Evolutionary conservation across 768 basidiomycete genomes (phyloP).

Genomic region (Agaricus subrufescens): DNA sequence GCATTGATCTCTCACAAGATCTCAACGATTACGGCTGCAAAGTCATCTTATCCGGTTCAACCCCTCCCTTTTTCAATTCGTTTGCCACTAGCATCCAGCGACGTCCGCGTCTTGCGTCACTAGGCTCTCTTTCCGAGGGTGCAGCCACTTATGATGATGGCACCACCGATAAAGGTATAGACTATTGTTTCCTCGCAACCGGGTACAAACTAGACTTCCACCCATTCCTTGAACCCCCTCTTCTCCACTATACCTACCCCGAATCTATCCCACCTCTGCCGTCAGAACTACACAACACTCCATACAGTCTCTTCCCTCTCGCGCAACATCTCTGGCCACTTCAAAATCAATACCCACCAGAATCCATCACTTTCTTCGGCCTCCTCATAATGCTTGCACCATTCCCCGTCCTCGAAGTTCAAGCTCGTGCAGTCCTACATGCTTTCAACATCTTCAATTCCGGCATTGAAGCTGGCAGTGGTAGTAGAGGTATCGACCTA

Average conservation of each 20-base stretch:
- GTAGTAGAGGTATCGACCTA: not conserved
- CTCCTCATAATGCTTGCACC: conserved; percentile 58
- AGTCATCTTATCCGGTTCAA: conserved; percentile 54
- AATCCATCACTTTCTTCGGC: conserved; percentile 62
- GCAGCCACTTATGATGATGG: conserved; percentile 34
- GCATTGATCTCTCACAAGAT: conserved; percentile 61
- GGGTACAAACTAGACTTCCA: conserved; percentile 59
- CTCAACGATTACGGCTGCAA: conserved; percentile 37
- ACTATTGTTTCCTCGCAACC: conserved; percentile 69
- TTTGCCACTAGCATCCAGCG: conserved; percentile 26
- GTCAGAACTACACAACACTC: conserved; percentile 54
- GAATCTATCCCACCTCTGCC: conserved; percentile 47
- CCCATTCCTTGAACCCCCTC: conserved; percentile 49
- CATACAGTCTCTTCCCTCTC: conserved; percentile 65
- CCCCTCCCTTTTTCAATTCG: conserved; percentile 23
- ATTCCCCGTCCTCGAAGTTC: conserved; percentile 74
- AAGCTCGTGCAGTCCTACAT: conserved; percentile 58
- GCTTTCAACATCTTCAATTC: conserved; percentile 48
- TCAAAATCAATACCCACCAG: conserved; percentile 35
- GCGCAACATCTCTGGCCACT: conserved; percentile 68
- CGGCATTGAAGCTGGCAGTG: not conserved
- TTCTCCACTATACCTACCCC: conserved; percentile 29
- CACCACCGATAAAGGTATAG: conserved; percentile 46
- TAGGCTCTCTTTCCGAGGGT: conserved; percentile 21
- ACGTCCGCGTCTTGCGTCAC: conserved; percentile 38